phyloP scores from a whole-genome alignment of 345 rosid genomes.

The Erodium maritimum region DNA sequence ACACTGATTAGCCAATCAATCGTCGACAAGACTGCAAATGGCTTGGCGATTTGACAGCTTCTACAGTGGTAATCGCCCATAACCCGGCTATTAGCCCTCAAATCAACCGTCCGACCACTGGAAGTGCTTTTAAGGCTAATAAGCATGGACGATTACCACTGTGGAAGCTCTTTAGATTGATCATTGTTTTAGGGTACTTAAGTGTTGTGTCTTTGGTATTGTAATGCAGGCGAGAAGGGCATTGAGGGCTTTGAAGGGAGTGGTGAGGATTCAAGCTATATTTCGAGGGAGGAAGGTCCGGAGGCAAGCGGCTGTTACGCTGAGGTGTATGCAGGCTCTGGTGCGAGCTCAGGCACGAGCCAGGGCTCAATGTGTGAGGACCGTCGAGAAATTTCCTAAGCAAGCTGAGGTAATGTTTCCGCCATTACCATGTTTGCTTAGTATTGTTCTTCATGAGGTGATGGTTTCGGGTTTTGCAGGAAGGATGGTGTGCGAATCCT shows the following conservation, averaged over 20 bases:
- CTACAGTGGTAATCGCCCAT: no score
- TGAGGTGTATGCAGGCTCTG: conserved; percentile 95
- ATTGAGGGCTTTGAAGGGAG: conserved; percentile 67
- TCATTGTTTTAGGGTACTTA: no score
- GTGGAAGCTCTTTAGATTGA: no score
- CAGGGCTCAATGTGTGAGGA: conserved; percentile 36
- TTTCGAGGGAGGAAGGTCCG: conserved; percentile 76
- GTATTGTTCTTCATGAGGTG: not conserved
- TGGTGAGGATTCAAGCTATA: conserved; percentile 87
- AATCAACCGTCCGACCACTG: no score
- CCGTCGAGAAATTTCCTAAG: conserved; percentile 19
- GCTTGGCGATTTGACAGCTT: no score
- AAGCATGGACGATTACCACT: no score
- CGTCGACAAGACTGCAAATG: no score
- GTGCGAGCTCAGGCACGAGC: conserved; percentile 75
- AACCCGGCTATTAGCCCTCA: no score
- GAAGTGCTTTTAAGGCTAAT: no score
- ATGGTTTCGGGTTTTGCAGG: conserved; percentile 31
- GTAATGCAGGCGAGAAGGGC: conserved; percentile 63
- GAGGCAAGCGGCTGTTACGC: conserved; percentile 88
- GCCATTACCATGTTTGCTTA: not conserved
- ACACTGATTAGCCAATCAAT: no score
- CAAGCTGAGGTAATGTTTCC: conserved; percentile 62
- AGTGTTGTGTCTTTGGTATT: not conserved
- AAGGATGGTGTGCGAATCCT: conserved; percentile 61